Conservation (phyloP, 257 asterid genomes). For the Oldenlandia corymbosa region DNA sequence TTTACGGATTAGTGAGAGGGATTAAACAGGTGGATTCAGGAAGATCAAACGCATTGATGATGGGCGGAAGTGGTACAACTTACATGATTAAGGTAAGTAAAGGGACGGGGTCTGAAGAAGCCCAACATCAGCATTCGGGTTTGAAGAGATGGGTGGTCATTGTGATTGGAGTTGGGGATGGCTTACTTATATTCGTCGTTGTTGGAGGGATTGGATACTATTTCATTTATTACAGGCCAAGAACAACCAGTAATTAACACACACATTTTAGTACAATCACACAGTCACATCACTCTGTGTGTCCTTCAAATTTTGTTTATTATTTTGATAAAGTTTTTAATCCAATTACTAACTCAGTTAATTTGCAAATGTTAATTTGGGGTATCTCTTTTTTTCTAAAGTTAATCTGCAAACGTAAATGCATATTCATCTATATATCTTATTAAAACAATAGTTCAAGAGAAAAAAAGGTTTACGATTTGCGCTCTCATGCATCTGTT, state of each 20-base stretch:
- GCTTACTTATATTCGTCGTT: slow-evolving; percentile 49
- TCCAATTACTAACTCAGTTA: no score
- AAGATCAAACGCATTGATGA: slow-evolving; percentile 12
- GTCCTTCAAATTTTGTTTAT: no score
- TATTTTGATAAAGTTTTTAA: no score
- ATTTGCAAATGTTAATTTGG: no score
- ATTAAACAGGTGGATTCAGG: slow-evolving; percentile 43
- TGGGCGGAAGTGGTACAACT: not conserved
- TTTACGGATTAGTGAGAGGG: slow-evolving; percentile 59
- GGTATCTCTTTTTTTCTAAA: no score
- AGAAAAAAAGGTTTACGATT: no score
- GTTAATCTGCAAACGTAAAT: no score
- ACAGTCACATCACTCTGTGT: no score
- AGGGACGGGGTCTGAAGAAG: slow-evolving; percentile 21
- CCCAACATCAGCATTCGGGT: slow-evolving; percentile 41
- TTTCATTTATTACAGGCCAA: slow-evolving; percentile 39
- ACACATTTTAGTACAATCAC: no score
- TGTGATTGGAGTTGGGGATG: slow-evolving; percentile 66
- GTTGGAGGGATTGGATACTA: slow-evolving; percentile 55
- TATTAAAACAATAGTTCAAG: no score
- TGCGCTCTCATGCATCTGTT: no score
- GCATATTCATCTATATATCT: no score
- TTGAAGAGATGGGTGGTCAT: slow-evolving; percentile 59
- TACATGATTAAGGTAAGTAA: slow-evolving; percentile 51
- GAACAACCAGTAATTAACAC: slow-evolving; percentile 17